Base-by-base conservation (phyloP, 306 rosid species). In the Begonia fuchsioides region DNA sequence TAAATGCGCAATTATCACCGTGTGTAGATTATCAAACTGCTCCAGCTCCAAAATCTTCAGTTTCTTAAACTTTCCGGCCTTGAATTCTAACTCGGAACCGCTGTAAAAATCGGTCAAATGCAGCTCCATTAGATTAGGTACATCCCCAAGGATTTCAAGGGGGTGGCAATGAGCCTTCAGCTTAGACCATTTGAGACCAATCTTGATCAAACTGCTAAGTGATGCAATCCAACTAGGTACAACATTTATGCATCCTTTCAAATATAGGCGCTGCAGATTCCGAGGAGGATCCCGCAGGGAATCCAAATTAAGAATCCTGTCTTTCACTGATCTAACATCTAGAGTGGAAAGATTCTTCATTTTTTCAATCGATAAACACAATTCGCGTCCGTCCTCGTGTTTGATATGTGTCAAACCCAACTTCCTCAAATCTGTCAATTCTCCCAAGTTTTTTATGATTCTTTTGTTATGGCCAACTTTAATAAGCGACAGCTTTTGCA, bases 401-500 rank as follows among this genome's bases (percentile, higher is more conserved):
- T 10, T 2, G 1, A 39, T 20, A 39, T 58, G 26, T 39, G 5
- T 13, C 20, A 49, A 3, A 15, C 55, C 63, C 43, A 49, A 12
- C 49, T 20, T 58, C 2, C 6, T 38, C 10, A 58, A 47, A 11
- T 12, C 12, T 1, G 0, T 18, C 11, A 40, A 3, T 20, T 8
- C 13, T 39, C 43, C 32, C 10, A 58, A 49, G 15, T 38, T 13
- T 13, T 14, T 13, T 1, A 49, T 11, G 20, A 58, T 1, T n/a
- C 17, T 1, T 46, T 6, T 32, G 49, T 46, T 10, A 0, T 38
- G 52, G 10, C 5, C 20, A 9, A 62, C 60, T 2, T 15, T 39
- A 3, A 62, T 48, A 3, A 54, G 45, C 6, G 55, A 40, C 54
- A 62, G 1, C 53, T 47, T 54, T 11, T 62, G 67, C 11, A 62